These are phyloP conservation scores for Penicillium janthinellum DNA, from an alignment of 2,329 filamentous ascomycete species.

Conservation along the genomic window DNA sequence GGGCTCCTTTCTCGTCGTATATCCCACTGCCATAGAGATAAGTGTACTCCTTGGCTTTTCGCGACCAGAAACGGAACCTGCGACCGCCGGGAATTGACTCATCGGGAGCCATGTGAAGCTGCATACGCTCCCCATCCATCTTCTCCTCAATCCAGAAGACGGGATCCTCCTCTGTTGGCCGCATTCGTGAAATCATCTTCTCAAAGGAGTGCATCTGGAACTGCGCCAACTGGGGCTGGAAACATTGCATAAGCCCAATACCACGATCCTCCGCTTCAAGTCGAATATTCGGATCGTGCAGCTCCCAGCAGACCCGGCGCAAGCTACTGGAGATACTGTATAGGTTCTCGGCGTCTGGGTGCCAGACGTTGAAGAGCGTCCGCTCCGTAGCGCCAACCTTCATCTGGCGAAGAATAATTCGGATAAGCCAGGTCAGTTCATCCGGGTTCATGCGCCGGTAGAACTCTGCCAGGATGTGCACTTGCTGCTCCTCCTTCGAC, in stretches of 20 bases:
- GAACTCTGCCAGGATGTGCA: constrained; percentile 78
- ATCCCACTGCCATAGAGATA: constrained; percentile 85
- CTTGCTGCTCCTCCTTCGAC: constrained; percentile 78
- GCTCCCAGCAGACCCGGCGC: constrained; percentile 90
- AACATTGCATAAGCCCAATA: constrained; percentile 86
- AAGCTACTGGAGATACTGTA: constrained; percentile 93
- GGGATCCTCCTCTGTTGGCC: constrained; percentile 67
- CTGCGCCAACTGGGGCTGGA: constrained; percentile 91
- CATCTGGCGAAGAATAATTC: constrained; percentile 84
- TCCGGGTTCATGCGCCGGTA: constrained; percentile 91
- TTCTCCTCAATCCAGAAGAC: constrained; percentile 99
- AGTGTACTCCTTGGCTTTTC: constrained; percentile 94
- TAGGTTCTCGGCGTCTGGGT: constrained; percentile 72
- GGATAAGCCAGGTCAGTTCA: constrained; percentile 91
- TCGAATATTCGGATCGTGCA: constrained; percentile 71
- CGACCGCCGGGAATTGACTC: constrained; percentile 66
- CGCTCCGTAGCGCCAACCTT: constrained; percentile 79
- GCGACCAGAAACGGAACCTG: constrained; percentile 85
- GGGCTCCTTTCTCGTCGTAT: constrained; percentile 70
- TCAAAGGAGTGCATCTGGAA: constrained; percentile 84
- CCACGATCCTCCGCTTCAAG: constrained; percentile 75
- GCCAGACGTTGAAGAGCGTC: constrained; percentile 82
- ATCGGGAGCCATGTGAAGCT: constrained; percentile 86
- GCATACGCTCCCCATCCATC: constrained; percentile 94
- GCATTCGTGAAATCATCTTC: constrained; percentile 72